A percentile compares a stretch with the other conserved stretches of the same genome.
Conservation (phyloP, 495 filamentous ascomycete species). For the Chlorociboria aeruginascens region DNA sequence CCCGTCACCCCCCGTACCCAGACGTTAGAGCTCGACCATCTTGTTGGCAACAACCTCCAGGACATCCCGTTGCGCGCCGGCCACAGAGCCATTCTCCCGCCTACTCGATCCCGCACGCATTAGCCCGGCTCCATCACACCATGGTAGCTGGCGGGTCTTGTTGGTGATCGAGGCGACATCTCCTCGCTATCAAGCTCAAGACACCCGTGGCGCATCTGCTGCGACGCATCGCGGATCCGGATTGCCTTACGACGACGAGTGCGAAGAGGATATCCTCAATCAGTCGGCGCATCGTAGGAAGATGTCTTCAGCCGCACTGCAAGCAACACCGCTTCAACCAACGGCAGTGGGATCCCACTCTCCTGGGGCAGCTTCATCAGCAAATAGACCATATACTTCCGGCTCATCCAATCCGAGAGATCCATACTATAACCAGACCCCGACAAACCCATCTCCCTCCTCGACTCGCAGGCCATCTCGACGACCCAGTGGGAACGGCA, state of each 20-base stretch:
- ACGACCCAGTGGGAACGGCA: slow-evolving; percentile 28
- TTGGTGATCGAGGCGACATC: slow-evolving; percentile 20
- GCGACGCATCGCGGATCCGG: background rate
- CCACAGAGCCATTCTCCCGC: background rate
- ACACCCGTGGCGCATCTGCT: background rate
- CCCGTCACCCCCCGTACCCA: too few species aligned
- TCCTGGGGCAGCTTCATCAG: slow-evolving; percentile 28
- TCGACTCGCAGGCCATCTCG: slow-evolving; percentile 31
- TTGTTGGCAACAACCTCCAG: background rate
- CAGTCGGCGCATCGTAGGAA: slow-evolving; percentile 8
- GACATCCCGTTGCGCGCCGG: background rate
- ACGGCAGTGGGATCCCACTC: slow-evolving; percentile 34
- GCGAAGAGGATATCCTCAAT: background rate
- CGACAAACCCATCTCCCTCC: slow-evolving; percentile 29
- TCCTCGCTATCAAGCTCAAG: slow-evolving; percentile 18
- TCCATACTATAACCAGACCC: slow-evolving; percentile 19
- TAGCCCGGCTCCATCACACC: slow-evolving; percentile 10
- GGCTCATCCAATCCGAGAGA: slow-evolving; percentile 23
- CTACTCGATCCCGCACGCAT: background rate
- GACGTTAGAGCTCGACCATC: slow-evolving; percentile 6
- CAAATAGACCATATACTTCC: slow-evolving; percentile 33
- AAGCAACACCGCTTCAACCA: slow-evolving; percentile 39
- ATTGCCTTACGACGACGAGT: background rate
- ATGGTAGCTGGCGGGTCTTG: slow-evolving; percentile 16
- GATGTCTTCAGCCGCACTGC: slow-evolving; percentile 47